phyloP scores from a whole-genome alignment of 2,329 filamentous ascomycete species.

The Venturia oleaginea region DNA sequence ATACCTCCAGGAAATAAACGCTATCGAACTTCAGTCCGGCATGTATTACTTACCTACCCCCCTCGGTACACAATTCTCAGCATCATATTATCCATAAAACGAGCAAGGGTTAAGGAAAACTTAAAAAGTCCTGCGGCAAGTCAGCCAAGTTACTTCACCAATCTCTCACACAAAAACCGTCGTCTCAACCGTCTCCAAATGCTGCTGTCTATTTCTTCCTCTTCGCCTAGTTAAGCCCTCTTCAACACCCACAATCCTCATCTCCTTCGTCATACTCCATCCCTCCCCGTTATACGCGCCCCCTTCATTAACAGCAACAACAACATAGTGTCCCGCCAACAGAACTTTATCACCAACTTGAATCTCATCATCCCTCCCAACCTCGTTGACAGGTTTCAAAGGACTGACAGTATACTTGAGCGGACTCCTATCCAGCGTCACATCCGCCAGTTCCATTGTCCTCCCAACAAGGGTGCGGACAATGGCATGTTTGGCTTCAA shows the following conservation, averaged over 20 bases:
- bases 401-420: slow-evolving; percentile 13
- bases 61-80: too few species aligned
- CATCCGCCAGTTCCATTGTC: not conserved
- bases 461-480: not conserved
- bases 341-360: slow-evolving; percentile 14
- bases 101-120: too few species aligned
- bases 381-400: slow-evolving; percentile 15
- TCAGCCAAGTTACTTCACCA: too few species aligned
- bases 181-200: not conserved
- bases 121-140: too few species aligned
- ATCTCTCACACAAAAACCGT: not conserved
- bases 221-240: not conserved
- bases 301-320: slow-evolving; percentile 11
- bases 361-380: slow-evolving; percentile 15
- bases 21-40: too few species aligned
- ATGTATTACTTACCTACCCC: too few species aligned
- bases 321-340: slow-evolving; percentile 16
- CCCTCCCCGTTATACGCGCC: not conserved
- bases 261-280: not conserved
- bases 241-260: not conserved
- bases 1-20: too few species aligned
- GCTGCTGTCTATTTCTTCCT: not conserved
- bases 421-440: not conserved
- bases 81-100: too few species aligned
- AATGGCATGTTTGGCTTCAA: not conserved